phyloP scores from a whole-genome alignment of 2,329 filamentous ascomycete genomes.

The Aspergillus fumigatiaffinis region DNA sequence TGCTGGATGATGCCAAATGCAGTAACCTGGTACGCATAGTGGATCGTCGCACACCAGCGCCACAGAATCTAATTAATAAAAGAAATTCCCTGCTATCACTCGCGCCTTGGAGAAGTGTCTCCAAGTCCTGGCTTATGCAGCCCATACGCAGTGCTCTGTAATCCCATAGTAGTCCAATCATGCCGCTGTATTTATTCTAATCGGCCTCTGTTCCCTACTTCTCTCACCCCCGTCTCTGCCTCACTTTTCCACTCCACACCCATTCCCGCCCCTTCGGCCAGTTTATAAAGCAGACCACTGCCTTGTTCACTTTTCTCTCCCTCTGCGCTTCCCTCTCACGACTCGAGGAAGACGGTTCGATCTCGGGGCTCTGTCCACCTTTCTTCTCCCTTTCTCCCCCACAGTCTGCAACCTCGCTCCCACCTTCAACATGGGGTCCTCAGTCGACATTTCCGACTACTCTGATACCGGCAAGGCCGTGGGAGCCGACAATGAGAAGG shows the following conservation, averaged over 20 bases:
- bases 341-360: not conserved
- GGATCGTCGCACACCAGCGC: not conserved
- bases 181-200: not conserved
- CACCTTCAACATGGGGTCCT: not conserved
- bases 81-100: not conserved
- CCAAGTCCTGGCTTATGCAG: not conserved
- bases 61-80: conserved; percentile 8
- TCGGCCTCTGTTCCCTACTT: not conserved
- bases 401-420: conserved; percentile 3
- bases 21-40: not conserved
- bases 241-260: not conserved
- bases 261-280: not conserved
- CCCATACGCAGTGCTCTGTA: not conserved
- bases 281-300: not conserved
- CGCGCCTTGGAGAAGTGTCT: no score
- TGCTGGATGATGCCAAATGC: not conserved
- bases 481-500: conserved; percentile 2
- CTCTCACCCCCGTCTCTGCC: not conserved
- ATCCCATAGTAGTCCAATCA: not conserved
- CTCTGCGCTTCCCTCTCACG: not conserved
- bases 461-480: conserved; percentile 9
- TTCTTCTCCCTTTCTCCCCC: not conserved
- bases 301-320: not conserved
- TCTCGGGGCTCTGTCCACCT: not conserved
- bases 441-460: conserved; percentile 11